These are phyloP conservation scores for Auriscalpium orientale DNA, from an alignment of 768 basidiomycete genomes.

Conservation along the genomic window DNA sequence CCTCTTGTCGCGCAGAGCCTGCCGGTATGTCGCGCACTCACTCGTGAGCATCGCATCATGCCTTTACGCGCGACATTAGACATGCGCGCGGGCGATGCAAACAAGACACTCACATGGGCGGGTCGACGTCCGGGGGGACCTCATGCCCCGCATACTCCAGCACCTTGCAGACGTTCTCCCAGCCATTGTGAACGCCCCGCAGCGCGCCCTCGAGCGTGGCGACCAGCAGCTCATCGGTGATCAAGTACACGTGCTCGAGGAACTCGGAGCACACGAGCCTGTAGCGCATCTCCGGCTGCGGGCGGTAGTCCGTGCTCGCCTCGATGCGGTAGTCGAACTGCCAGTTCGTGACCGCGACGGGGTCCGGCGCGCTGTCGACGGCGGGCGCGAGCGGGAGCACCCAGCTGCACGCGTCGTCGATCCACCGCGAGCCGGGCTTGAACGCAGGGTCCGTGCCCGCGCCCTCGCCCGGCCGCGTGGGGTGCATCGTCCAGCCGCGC, in stretches of 20 bases:
- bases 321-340: background rate
- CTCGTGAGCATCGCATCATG: background rate
- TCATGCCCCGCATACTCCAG: background rate
- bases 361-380: background rate
- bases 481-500: slow-evolving; percentile 30
- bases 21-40: background rate
- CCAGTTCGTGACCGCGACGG: background rate
- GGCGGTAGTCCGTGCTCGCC: too few species aligned
- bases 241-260: background rate
- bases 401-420: slow-evolving; percentile 27
- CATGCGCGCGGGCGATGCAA: background rate
- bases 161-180: background rate
- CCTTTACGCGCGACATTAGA: background rate
- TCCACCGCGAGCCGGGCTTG: slow-evolving; percentile 18
- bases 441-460: slow-evolving; percentile 15
- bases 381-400: slow-evolving; percentile 19
- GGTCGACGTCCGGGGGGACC: background rate
- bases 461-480: background rate
- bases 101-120: background rate
- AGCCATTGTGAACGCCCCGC: background rate
- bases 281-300: background rate
- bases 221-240: background rate
- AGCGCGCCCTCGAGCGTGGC: background rate
- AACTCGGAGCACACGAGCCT: background rate
- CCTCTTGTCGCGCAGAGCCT: background rate